These are phyloP conservation scores for Leishmania braziliensis DNA, from an alignment of 208 protist species.

Conservation along the genomic window DNA sequence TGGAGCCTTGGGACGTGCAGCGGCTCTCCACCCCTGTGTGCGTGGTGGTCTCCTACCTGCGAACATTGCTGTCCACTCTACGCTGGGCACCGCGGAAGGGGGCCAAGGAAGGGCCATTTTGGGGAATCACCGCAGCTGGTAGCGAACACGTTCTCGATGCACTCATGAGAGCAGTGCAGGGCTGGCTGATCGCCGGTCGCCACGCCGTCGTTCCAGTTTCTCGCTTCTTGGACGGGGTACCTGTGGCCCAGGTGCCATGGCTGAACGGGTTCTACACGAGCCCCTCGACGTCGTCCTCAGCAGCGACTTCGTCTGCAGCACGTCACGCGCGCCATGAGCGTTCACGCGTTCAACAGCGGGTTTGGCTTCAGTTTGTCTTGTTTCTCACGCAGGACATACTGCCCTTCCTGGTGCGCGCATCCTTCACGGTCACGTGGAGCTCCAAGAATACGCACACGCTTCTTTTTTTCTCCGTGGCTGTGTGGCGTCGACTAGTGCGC, in stretches of 20 bases:
- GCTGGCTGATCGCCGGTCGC: slow-evolving; percentile 54
- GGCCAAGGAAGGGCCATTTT: slow-evolving; percentile 30
- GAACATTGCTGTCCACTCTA: slow-evolving; percentile 36
- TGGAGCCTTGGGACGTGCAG: slow-evolving; percentile 8
- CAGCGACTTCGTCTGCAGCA: slow-evolving; percentile 12
- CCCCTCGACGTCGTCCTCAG: not conserved
- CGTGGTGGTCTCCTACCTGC: slow-evolving; percentile 54
- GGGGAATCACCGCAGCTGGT: slow-evolving; percentile 32
- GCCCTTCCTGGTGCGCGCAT: slow-evolving; percentile 47
- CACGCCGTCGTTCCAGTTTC: slow-evolving; percentile 47
- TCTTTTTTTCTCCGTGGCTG: slow-evolving; percentile 54
- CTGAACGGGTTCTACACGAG: slow-evolving; percentile 49
- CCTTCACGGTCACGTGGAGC: slow-evolving; percentile 70
- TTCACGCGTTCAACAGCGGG: slow-evolving; percentile 68
- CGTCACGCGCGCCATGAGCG: slow-evolving; percentile 32
- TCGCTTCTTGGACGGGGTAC: slow-evolving; percentile 58
- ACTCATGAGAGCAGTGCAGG: slow-evolving; percentile 30
- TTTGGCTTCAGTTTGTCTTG: slow-evolving; percentile 64
- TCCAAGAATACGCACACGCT: slow-evolving; percentile 48
- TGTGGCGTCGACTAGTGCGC: slow-evolving; percentile 55
- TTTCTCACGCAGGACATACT: slow-evolving; percentile 77
- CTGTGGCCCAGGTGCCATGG: slow-evolving; percentile 69
- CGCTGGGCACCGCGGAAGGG: slow-evolving; percentile 17
- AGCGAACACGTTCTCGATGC: slow-evolving; percentile 33
- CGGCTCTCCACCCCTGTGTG: slow-evolving; percentile 38